Evolutionary conservation across 768 basidiomycete species (phyloP), one percentile per base, ranked within the genome.

Genomic region (Termitomyces sp.): DNA sequence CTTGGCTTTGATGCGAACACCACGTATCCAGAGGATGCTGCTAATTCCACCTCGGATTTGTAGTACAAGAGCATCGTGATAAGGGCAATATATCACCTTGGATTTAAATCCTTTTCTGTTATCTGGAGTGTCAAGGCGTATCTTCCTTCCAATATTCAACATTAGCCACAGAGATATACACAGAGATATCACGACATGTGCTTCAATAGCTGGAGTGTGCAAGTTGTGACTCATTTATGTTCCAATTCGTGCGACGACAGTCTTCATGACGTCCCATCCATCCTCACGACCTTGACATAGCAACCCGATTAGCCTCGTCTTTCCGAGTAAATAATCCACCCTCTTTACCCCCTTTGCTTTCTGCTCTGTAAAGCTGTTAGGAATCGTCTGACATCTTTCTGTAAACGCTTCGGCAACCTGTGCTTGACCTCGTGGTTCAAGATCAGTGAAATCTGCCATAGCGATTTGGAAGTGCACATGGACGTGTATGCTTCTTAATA

Each of bases 1-100:
- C 46, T 61, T 41, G 43, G 38, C 45, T 63, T 63, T 41, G 56
- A 59, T n/a, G 47, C 55, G 8, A 61, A 57, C 1, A 61, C 52
- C 20, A 56, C 50, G 10, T 13, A 5, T 22, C 55, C 55, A 18
- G 13, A 41, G 7, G 56, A 62, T 18, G 43, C 26, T 14, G 18
- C 36, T 20, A 41, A 40, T 52, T 54, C 30, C 28, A 60, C 58
- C 7, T 38, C 28, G 16, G 36, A 26, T 45, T 13, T 41, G 18
- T 61, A 61, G n/a, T 18, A 38, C 2, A 3, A 10, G 30, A 46
- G 30, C n/a, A 44, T 20, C 13, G 14, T 44, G 14, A 44, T 44
- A 1, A 6, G 22, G 16, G 32, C 10, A 35, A 22, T 16, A 11
- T 7, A 22, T 32, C 9, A 36, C 13, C 8, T 24, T 36, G 36